Conservation (phyloP, 768 basidiomycete species). For the Lentinus tigrinus region DNA sequence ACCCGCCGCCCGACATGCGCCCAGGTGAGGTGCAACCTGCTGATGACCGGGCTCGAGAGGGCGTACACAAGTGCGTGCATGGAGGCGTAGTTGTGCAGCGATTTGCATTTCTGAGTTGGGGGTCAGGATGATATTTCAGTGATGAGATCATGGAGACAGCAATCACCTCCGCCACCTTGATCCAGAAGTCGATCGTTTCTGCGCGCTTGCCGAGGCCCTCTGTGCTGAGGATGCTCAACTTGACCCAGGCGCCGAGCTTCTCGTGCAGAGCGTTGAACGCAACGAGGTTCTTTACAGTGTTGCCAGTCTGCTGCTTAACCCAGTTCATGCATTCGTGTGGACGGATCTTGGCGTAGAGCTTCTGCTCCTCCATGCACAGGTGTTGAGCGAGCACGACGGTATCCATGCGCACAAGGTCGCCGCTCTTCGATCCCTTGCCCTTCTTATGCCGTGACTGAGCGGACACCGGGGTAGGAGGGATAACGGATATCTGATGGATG, state of each 20-base stretch:
- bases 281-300: constrained; percentile 42
- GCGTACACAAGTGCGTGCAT: constrained; percentile 67
- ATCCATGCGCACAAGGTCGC: constrained; percentile 67
- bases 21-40: constrained; percentile 63
- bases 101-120: constrained; percentile 59
- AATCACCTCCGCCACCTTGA: constrained; percentile 73
- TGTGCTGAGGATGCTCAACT: constrained; percentile 53
- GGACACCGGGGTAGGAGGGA: constrained; percentile 20
- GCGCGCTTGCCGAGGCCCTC: constrained; percentile 53
- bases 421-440: constrained; percentile 50
- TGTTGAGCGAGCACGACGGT: constrained; percentile 76
- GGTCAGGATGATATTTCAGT: too few species aligned
- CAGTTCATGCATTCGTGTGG: constrained; percentile 76
- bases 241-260: constrained; percentile 66
- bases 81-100: constrained; percentile 63
- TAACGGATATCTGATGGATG: constrained; percentile 8
- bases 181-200: constrained; percentile 69
- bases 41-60: constrained; percentile 57
- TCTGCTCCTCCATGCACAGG: constrained; percentile 71
- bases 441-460: constrained; percentile 32
- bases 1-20: constrained; percentile 55
- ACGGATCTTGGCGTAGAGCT: constrained; percentile 66
- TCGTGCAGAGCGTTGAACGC: constrained; percentile 62
- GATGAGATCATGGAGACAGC: neutral
- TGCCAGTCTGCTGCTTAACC: constrained; percentile 38